Percentiles rank a stretch among this genome's conserved stretches.
phyloP scores from a whole-genome alignment of 2,329 filamentous ascomycete genomes.

The Gnomoniopsis smithogilvyi region DNA sequence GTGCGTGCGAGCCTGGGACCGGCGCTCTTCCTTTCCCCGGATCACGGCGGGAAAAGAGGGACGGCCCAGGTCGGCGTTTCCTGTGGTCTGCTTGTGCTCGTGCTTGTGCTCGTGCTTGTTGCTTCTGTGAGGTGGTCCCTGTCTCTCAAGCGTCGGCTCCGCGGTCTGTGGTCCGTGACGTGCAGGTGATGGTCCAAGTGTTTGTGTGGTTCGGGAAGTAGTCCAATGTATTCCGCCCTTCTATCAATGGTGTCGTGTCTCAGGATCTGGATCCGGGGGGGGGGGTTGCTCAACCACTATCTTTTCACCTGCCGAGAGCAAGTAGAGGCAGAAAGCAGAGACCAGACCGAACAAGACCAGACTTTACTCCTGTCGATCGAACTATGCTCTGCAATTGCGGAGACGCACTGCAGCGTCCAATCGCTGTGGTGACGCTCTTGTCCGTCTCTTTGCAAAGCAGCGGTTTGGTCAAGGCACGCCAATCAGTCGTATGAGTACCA shows the following conservation, averaged over 20 bases:
- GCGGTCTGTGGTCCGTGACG: neutral
- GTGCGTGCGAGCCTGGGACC: conserved; percentile 1
- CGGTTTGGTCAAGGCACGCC: too few relatives aligned
- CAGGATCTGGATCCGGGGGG: neutral
- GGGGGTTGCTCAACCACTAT: neutral
- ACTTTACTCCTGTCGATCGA: too few relatives aligned
- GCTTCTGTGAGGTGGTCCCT: neutral
- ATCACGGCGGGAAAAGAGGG: conserved; percentile 9
- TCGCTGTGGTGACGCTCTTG: too few relatives aligned
- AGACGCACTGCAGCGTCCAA: too few relatives aligned
- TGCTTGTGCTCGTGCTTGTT: neutral
- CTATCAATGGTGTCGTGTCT: neutral
- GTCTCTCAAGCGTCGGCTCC: conserved; percentile 6
- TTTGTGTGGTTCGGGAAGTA: neutral
- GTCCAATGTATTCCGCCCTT: neutral
- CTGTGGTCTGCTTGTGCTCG: neutral
- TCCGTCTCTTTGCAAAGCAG: too few relatives aligned
- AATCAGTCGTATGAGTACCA: too few relatives aligned
- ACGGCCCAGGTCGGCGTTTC: neutral
- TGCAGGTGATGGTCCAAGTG: neutral
- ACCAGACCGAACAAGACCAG: too few relatives aligned
- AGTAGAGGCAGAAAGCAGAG: too few relatives aligned
- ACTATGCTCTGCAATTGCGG: too few relatives aligned
- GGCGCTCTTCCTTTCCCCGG: conserved; percentile 14
- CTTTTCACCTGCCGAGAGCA: too few relatives aligned